A percentile compares a stretch with the other conserved stretches of the same genome.
phyloP scores from a whole-genome alignment of 2,329 filamentous ascomycete genomes.

The Alternaria triticimaculans region DNA sequence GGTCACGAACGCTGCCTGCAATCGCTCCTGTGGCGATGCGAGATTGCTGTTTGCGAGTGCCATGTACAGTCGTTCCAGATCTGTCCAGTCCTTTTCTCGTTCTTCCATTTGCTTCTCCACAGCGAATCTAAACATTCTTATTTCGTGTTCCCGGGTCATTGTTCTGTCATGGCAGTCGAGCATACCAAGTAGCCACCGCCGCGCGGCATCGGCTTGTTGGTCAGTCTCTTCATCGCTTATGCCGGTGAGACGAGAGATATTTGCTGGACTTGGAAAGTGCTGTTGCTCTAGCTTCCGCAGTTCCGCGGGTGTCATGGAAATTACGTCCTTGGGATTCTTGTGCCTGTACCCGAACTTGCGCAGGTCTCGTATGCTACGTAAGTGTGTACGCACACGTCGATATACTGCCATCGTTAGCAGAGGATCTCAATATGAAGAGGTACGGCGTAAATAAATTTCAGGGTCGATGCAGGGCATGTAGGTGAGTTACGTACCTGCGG shows the following conservation, averaged over 20 bases:
- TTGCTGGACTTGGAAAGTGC: background rate
- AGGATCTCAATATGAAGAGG: background rate
- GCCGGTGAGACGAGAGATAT: background rate
- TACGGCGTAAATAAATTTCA: background rate
- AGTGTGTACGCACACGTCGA: background rate
- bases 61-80: slow-evolving; percentile 28
- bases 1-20: slow-evolving; percentile 16
- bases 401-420: slow-evolving; percentile 6
- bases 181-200: slow-evolving; percentile 17
- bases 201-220: slow-evolving; percentile 8
- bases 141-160: slow-evolving; percentile 8
- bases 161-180: slow-evolving; percentile 10
- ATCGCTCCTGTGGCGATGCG: slow-evolving; percentile 5
- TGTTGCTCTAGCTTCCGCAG: slow-evolving; percentile 6
- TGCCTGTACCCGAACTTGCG: slow-evolving; percentile 4
- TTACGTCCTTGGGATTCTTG: background rate
- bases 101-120: slow-evolving; percentile 18
- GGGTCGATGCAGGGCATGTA: background rate
- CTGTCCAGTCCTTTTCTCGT: slow-evolving; percentile 1
- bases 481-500: slow-evolving; percentile 3
- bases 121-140: slow-evolving; percentile 16
- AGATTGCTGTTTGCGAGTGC: slow-evolving; percentile 18
- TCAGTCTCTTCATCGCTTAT: slow-evolving; percentile 2
- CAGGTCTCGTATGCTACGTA: slow-evolving; percentile 4
- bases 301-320: background rate